phyloP scores from a whole-genome alignment of 495 filamentous ascomycete genomes.

The Articulospora tetracladia region DNA sequence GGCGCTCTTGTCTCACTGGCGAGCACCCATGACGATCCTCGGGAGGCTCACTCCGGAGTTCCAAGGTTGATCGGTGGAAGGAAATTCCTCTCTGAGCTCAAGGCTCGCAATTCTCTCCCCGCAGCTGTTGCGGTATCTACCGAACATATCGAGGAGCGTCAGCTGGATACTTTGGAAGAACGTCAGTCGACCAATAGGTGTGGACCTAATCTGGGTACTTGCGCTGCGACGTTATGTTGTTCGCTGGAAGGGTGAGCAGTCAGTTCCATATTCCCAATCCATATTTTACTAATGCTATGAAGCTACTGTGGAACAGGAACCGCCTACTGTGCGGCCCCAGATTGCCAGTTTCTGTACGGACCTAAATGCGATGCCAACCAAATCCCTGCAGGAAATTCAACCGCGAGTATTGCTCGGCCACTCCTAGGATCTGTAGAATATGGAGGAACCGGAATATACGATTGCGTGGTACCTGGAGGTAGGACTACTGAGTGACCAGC shows the following conservation, averaged over 20 bases:
- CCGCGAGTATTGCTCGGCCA: conserved; percentile 53
- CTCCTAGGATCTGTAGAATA: conserved; percentile 56
- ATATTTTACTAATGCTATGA: conserved; percentile 30
- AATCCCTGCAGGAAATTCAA: conserved; percentile 57
- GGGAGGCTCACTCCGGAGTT: conserved; percentile 25
- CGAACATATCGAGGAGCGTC: conserved; percentile 14
- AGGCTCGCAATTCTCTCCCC: conserved; percentile 17
- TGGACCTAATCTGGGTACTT: conserved; percentile 41
- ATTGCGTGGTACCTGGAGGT: conserved; percentile 43
- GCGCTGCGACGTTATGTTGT: conserved; percentile 57
- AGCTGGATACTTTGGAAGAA: background rate
- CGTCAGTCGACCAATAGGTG: conserved; percentile 26
- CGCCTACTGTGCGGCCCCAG: conserved; percentile 64
- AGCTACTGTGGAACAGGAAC: conserved; percentile 57
- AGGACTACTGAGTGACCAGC: background rate
- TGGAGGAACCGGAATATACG: conserved; percentile 59
- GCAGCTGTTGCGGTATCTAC: conserved; percentile 1
- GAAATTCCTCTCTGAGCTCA: conserved; percentile 30
- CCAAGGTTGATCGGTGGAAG: conserved; percentile 35
- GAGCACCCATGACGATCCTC: conserved; percentile 28
- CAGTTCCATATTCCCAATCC: conserved; percentile 14
- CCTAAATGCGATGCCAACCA: conserved; percentile 63
- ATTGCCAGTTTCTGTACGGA: conserved; percentile 67
- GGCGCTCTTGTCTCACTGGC: conserved; percentile 25
- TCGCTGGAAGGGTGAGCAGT: conserved; percentile 50